Base-by-base conservation (phyloP, 192 early-diverging fungal species). In the Gaertneriomyces sp. region DNA sequence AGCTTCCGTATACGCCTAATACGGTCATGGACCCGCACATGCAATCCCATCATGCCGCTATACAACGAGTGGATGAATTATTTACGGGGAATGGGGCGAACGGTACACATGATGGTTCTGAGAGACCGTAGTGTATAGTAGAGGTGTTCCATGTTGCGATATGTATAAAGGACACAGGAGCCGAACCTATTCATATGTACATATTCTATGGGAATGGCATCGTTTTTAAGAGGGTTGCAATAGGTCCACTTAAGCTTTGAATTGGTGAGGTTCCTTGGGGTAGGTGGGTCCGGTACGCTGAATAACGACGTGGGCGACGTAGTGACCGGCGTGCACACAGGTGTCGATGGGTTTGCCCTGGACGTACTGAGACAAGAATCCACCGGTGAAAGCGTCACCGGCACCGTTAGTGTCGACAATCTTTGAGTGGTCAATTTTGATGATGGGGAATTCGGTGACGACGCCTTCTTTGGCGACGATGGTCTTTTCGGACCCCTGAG, bases 331-430 rank as follows among this genome's bases (percentile, higher is more conserved):
- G 63, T 85, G 76, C 60, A 98, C 81, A 72, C 85, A 87, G 42
- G 79, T 74, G 53, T 86, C 82, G 45, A 90, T 64, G 25, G 72
- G 63, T 53, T 82, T 75, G 55, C 91, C 91, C 76, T 87, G 87
- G 58, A 92, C 88, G 58, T 84, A 82, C 76, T 91, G 86, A 65
- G 89, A 79, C 65, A 97, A 66, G 85, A 96, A 99, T 38, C 93
- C 96, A 53, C 92, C 96, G 64, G 84, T 85, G 80, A 97, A 99
- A 38, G 91, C 94, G 80, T 99, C 96, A 72, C 96, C 96, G 65
- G 95, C 95, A 66, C 93, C 96, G 79, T 99, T 99, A 73, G 93
- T 92, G 74, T 98, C 96, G 54, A 92, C 89, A 70, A 98, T 93
- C 66, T 94, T 84, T 41, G 76, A 83, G 77, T 73, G 79, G 84